Conservation (phyloP, 2,329 filamentous ascomycete genomes). For the Dactylellina sp. region DNA sequence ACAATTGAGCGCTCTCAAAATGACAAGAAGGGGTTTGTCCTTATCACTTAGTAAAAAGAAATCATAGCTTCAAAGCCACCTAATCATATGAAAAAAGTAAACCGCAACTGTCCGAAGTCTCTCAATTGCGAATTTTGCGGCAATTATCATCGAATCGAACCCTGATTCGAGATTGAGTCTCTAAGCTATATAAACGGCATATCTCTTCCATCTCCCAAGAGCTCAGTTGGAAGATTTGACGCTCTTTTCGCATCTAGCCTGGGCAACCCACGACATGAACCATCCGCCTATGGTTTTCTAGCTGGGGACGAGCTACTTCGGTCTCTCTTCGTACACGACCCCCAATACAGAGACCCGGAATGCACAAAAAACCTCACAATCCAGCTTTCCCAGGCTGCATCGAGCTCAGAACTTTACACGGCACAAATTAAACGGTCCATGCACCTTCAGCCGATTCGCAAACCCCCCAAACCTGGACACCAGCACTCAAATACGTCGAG, state of each 20-base stretch:
- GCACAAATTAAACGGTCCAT: constrained; percentile 6
- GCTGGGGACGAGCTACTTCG: too few species aligned
- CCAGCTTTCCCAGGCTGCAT: constrained; percentile 46
- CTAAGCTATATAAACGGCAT: constrained; percentile 55
- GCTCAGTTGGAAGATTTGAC: constrained; percentile 8
- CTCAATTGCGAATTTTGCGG: constrained; percentile 33
- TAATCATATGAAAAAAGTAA: constrained; percentile 13
- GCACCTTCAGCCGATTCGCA: constrained; percentile 8
- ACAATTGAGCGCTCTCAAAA: constrained; percentile 30
- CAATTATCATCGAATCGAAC: constrained; percentile 28
- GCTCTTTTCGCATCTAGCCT: constrained; percentile 27
- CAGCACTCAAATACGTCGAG: not conserved
- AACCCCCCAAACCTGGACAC: constrained; percentile 16
- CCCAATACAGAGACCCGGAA: not conserved
- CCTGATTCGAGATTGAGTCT: constrained; percentile 28
- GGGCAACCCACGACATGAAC: not conserved
- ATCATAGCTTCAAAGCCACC: constrained; percentile 19
- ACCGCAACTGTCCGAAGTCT: constrained; percentile 19
- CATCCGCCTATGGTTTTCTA: not conserved
- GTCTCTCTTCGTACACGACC: not conserved
- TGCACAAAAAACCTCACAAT: constrained; percentile 41
- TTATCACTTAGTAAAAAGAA: constrained; percentile 48
- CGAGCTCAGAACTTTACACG: constrained; percentile 21
- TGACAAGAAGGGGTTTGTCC: not conserved
- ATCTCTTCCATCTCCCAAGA: constrained; percentile 40